Conservation (phyloP, 257 asterid genomes). For the Salvia splendens region DNA sequence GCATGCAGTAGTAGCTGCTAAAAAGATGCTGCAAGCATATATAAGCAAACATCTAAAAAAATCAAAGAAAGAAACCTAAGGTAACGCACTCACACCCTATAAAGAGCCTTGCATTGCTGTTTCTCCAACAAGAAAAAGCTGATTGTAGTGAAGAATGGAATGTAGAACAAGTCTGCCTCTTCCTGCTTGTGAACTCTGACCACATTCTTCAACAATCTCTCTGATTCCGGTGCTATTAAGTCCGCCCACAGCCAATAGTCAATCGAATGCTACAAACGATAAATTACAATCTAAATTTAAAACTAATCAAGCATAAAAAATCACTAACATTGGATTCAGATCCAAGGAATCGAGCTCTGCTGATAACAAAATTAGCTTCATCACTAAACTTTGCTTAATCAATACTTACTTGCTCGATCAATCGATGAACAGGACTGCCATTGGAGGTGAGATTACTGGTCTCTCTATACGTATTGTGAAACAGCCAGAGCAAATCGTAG, state of each 20-base stretch:
- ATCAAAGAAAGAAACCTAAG: slow-evolving; percentile 23
- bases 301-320: background rate
- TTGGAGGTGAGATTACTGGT: slow-evolving; percentile 85
- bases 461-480: slow-evolving; percentile 58
- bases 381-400: background rate
- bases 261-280: slow-evolving; percentile 71
- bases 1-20: slow-evolving; percentile 18
- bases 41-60: slow-evolving; percentile 16
- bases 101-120: slow-evolving; percentile 93
- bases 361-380: slow-evolving; percentile 1
- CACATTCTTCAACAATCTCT: slow-evolving; percentile 74
- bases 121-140: slow-evolving; percentile 93
- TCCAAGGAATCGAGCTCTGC: slow-evolving; percentile 26
- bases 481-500: slow-evolving; percentile 83
- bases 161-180: slow-evolving; percentile 95
- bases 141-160: slow-evolving; percentile 89
- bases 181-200: slow-evolving; percentile 81
- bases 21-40: slow-evolving; percentile 9
- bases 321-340: background rate
- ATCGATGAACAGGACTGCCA: slow-evolving; percentile 96
- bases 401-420: slow-evolving; percentile 75
- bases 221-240: slow-evolving; percentile 75
- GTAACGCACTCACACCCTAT: slow-evolving; percentile 99
- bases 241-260: slow-evolving; percentile 99
- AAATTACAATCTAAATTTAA: background rate